Percentiles rank a stretch among this genome's conserved stretches.
These are phyloP conservation scores for Tieghemostelium lacteum DNA, from an alignment of 78 protist genomes.

Conservation along the genomic window DNA sequence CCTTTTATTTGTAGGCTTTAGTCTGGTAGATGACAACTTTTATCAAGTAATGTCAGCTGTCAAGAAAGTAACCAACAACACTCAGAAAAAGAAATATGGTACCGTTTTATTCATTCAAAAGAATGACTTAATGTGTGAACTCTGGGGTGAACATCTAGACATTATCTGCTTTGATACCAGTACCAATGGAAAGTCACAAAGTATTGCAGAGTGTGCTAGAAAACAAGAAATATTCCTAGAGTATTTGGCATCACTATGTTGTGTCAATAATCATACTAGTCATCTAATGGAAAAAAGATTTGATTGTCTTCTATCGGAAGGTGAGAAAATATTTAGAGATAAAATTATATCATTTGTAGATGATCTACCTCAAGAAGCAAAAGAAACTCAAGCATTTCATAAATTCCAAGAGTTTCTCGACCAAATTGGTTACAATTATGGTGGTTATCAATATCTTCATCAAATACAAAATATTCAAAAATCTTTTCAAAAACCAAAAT, in stretches of 20 bases:
- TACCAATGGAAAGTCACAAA: neutral
- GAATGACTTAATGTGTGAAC: slow-evolving; percentile 59
- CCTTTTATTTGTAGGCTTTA: slow-evolving; percentile 85
- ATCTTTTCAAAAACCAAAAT: no score
- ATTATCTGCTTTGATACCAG: slow-evolving; percentile 37
- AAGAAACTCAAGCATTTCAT: slow-evolving; percentile 16
- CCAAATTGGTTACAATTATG: no score
- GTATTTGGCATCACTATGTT: slow-evolving; percentile 12
- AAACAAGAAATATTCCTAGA: slow-evolving; percentile 68
- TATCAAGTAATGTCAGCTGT: slow-evolving; percentile 66
- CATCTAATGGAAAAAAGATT: slow-evolving; percentile 72
- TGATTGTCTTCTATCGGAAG: slow-evolving; percentile 45
- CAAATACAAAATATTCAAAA: no score
- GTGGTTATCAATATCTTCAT: no score
- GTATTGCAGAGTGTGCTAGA: slow-evolving; percentile 63
- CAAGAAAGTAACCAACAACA: slow-evolving; percentile 11
- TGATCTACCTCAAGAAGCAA: slow-evolving; percentile 25
- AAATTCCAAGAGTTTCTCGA: no score
- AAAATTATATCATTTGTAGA: slow-evolving; percentile 4
- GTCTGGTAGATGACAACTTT: slow-evolving; percentile 85
- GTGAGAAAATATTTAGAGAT: slow-evolving; percentile 70
- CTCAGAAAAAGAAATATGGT: slow-evolving; percentile 30
- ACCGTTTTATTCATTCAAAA: slow-evolving; percentile 52
- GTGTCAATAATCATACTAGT: slow-evolving; percentile 19
- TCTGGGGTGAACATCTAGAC: slow-evolving; percentile 64